Evolutionary conservation across 768 basidiomycete genomes (phyloP).

Genomic region (Tylopilus balloui): DNA sequence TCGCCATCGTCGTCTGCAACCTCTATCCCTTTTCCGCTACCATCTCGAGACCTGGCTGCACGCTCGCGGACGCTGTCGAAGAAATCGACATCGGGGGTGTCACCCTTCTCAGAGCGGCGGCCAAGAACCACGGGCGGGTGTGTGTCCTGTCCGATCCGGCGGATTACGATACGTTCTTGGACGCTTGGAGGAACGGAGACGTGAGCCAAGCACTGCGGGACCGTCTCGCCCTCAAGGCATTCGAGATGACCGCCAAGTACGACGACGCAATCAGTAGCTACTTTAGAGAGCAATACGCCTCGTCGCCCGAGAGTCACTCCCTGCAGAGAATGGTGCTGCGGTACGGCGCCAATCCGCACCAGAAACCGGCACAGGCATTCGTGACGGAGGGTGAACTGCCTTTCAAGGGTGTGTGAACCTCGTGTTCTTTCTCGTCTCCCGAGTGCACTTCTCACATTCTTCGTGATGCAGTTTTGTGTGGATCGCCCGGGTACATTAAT

Average conservation of each 20-base stretch:
- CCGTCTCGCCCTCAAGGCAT: constrained; percentile 91
- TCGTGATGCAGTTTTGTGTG: constrained; percentile 67
- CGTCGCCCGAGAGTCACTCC: constrained; percentile 69
- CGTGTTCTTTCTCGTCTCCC: neutral
- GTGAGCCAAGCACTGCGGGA: constrained; percentile 68
- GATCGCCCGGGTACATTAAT: constrained; percentile 98
- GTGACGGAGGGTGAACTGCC: constrained; percentile 86
- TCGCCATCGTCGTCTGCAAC: constrained; percentile 98
- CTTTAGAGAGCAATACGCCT: constrained; percentile 94
- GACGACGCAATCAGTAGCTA: constrained; percentile 95
- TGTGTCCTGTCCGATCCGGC: constrained; percentile 83
- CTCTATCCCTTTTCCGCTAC: constrained; percentile 95
- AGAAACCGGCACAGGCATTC: constrained; percentile 96
- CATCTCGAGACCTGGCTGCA: constrained; percentile 83
- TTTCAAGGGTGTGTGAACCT: constrained; percentile 69
- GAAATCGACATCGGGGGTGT: constrained; percentile 99
- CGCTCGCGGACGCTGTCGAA: constrained; percentile 88
- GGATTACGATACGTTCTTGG: constrained; percentile 82
- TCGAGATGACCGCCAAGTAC: constrained; percentile 93
- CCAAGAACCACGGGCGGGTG: constrained; percentile 95
- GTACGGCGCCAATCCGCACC: constrained; percentile 98
- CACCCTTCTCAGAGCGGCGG: constrained; percentile 93
- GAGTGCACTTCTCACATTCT: constrained; percentile 4
- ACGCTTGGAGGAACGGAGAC: constrained; percentile 71
- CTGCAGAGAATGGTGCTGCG: constrained; percentile 84